Evolutionary conservation across 139 green algal species (phyloP).

Genomic region (Closterium sp.): DNA sequence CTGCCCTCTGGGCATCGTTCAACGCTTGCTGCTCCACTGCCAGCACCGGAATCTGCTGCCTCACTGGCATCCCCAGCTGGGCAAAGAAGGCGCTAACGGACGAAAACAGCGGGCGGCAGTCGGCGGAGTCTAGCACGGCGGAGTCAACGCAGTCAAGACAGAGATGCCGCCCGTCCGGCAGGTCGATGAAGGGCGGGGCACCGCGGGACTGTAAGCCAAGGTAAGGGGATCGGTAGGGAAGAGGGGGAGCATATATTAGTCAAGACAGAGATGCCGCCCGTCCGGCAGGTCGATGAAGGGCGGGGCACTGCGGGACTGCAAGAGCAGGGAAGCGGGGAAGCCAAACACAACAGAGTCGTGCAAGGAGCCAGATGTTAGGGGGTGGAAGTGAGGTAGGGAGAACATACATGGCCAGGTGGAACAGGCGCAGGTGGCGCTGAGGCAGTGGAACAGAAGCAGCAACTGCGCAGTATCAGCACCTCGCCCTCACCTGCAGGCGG

Average conservation of each 20-base stretch:
- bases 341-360: too few relatives aligned
- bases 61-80: neutral
- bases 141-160: conserved; percentile 76
- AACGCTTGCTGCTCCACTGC: neutral
- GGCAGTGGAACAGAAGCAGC: too few relatives aligned
- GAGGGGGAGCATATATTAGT: neutral
- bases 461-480: too few relatives aligned
- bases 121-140: conserved; percentile 75
- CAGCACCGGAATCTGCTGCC: neutral
- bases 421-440: too few relatives aligned
- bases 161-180: conserved; percentile 72
- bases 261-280: too few relatives aligned
- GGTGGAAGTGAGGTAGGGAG: too few relatives aligned
- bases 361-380: too few relatives aligned
- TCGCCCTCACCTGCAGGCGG: conserved; percentile 15
- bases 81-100: conserved; percentile 28
- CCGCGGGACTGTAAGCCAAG: neutral
- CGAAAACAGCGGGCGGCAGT: conserved; percentile 46
- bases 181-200: conserved; percentile 51
- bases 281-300: too few relatives aligned
- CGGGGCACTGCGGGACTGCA: too few relatives aligned
- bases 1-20: neutral
- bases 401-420: too few relatives aligned
- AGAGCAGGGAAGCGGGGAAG: too few relatives aligned
- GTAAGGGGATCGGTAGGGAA: neutral